phyloP scores from a whole-genome alignment of 129 eudicot genomes.

The Erigeron canadensis region DNA sequence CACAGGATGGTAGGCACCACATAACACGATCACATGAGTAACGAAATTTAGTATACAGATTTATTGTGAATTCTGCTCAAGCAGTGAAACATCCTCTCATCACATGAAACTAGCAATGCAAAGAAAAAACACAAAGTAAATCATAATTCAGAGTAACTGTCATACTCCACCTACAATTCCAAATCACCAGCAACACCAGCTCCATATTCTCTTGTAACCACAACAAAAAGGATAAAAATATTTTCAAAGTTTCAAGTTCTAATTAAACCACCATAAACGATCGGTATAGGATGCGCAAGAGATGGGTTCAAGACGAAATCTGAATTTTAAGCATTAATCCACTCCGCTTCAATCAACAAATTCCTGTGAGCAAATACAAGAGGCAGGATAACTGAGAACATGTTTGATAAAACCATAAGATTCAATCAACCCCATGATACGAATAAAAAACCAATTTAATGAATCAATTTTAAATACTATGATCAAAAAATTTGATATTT shows the following conservation, averaged over 20 bases:
- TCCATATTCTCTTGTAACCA: background rate
- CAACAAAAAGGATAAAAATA: background rate
- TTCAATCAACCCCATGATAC: background rate
- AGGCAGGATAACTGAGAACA: background rate
- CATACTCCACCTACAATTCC: background rate
- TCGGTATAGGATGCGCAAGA: constrained; percentile 9
- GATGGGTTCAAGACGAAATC: constrained; percentile 3
- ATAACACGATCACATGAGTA: too few species aligned
- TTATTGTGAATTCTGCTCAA: too few species aligned
- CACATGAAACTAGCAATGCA: background rate
- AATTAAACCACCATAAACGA: constrained; percentile 8
- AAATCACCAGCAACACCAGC: constrained; percentile 1
- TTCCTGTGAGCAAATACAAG: constrained; percentile 21
- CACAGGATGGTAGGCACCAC: too few species aligned
- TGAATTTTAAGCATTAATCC: constrained; percentile 17
- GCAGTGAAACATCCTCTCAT: background rate
- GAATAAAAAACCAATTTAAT: background rate
- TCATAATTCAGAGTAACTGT: background rate
- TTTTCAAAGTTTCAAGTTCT: constrained; percentile 2
- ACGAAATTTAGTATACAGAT: too few species aligned
- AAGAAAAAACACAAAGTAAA: background rate
- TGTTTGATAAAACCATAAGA: background rate
- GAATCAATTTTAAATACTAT: background rate
- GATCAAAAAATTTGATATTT: background rate
- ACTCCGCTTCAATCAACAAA: constrained; percentile 11